Evolutionary conservation across 805 yeast species (phyloP), one percentile per base, ranked within the genome.

Genomic region (Myxozyma kluyveri): DNA sequence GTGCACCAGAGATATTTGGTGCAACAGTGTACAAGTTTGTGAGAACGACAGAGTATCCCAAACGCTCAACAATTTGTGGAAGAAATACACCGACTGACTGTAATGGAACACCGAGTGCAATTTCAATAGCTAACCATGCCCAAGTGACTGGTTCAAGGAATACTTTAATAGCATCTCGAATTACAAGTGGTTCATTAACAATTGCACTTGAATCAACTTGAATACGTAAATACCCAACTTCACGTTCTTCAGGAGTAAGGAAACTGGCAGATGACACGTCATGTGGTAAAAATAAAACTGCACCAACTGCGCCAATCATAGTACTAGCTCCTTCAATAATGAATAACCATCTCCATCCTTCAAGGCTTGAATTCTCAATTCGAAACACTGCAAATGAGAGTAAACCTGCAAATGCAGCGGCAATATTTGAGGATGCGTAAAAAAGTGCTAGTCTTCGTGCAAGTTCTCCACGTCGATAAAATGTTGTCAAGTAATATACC

Each of bases 1-100:
- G 63, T 2, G 80, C 79, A 33, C 80, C 80, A 68, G 73, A 71
- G 22, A 72, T 62, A 57, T 75, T 76, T 22, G 80, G 80, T 18
- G 80, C 79, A 40, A 76, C 78, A 12, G 80, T 82, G 69, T 81
- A 84, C 53, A 82, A 76, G 65, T 86, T 83, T 10, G 91, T 89
- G 49, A 75, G 72, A 61, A 78, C 83, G 5, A 85, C 83, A 2
- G 87, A 79, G 71, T 82, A 74, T 18, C 84, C 84, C 71, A 81
- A 69, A 47, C 74, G 67, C 41, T 68, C 72, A 57, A 81, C 80
- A 60, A 81, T 81, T 69, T 75, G 80, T 2, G 80, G 79, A 55
- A 75, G 50, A 44, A 63, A 65, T 14, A 59, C 46, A n/a, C 52
- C 39, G 18, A 53, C 57, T 6, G 61, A 74, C 53, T 73, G 74